Evolutionary conservation across 176 grass and related monocot species (phyloP).

Genomic region (Poa annua): DNA sequence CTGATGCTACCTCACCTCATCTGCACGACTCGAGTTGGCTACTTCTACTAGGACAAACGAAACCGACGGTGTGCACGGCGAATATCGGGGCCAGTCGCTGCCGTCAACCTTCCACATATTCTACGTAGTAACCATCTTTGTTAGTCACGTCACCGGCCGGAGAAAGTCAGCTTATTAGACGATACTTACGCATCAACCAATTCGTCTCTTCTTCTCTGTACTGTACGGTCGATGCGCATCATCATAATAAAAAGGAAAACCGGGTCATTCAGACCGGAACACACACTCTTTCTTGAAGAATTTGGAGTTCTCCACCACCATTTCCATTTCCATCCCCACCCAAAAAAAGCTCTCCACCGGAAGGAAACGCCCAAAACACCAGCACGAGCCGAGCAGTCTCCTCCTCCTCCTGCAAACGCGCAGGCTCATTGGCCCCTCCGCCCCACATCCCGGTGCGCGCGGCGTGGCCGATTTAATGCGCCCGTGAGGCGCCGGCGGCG

Average conservation of each 20-base stretch:
- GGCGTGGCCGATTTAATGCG: conserved; percentile 33
- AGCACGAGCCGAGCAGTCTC: neutral
- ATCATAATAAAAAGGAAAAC: neutral
- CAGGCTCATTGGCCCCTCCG: neutral
- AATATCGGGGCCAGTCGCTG: no score
- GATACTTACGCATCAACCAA: neutral
- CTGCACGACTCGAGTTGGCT: no score
- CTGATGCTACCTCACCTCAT: no score
- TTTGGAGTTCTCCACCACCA: neutral
- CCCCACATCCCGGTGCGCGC: neutral
- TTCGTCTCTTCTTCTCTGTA: no score
- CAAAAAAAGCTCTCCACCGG: neutral
- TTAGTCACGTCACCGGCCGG: neutral
- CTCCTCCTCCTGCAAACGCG: neutral
- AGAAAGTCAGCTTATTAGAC: conserved; percentile 1
- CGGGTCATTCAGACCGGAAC: neutral
- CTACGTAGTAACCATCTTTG: no score
- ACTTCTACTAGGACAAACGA: no score
- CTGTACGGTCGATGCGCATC: no score
- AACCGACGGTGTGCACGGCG: no score
- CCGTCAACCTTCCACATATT: no score
- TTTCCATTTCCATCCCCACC: neutral
- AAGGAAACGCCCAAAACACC: conserved; percentile 1
- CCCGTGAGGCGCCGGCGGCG: conserved; percentile 46
- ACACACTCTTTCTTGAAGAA: no score